These are phyloP conservation scores for Solanum hybrid DNA, from an alignment of 305 asterid genomes.

Conservation along the genomic window DNA sequence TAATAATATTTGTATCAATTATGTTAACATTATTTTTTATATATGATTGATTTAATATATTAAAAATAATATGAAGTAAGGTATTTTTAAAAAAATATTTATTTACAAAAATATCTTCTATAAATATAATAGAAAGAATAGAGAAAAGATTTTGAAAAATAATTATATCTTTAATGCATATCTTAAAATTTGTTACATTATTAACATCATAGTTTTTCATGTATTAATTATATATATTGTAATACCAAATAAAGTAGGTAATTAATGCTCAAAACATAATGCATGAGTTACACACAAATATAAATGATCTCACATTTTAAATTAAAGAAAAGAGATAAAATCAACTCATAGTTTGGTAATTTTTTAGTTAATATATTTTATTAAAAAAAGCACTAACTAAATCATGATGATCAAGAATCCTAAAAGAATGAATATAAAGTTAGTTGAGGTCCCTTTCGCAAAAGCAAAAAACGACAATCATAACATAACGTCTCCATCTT, in stretches of 20 bases:
- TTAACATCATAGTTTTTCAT: too few relatives aligned
- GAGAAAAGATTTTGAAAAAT: neutral
- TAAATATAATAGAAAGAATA: neutral
- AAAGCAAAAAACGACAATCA: neutral
- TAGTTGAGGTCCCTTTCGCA: neutral
- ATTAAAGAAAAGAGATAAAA: neutral
- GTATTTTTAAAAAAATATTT: too few relatives aligned
- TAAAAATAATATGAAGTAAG: too few relatives aligned
- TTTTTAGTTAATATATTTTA: neutral
- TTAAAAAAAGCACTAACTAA: neutral
- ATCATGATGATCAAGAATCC: neutral
- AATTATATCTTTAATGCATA: neutral
- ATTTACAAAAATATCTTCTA: too few relatives aligned
- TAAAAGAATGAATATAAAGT: neutral
- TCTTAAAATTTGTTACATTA: too few relatives aligned
- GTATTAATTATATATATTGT: too few relatives aligned
- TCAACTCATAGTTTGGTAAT: neutral
- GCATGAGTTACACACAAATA: neutral
- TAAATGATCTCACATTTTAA: neutral
- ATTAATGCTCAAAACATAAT: neutral
- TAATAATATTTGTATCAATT: neutral
- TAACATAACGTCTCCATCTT: neutral
- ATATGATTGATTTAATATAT: fast-evolving
- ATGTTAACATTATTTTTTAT: neutral
- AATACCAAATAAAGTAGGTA: too few relatives aligned